Base-by-base conservation (phyloP, 768 basidiomycete genomes). In the Pleurotus sapidus region DNA sequence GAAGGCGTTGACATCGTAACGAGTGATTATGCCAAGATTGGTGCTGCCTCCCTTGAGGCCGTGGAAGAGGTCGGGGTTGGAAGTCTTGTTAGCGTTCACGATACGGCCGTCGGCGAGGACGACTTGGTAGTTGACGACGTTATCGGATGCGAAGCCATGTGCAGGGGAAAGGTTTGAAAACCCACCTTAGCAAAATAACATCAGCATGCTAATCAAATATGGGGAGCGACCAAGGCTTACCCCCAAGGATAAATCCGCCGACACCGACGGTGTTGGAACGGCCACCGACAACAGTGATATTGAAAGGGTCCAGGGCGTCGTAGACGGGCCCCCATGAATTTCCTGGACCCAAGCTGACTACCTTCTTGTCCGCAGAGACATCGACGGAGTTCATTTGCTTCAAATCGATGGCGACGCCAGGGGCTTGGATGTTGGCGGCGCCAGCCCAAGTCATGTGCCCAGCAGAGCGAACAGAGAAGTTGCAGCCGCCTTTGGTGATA, bases 1-100 rank as follows among this genome's bases (percentile, higher is more conserved):
- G 46, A 43, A 57, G 9, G 63, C 59, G 1, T 18, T 49, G 42
- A 64, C 47, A 38, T 57, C 62, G 55, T 59, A 63, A 25, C 62
- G 55, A 8, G 62, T 63, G 38, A 64, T 58, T 40, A 64, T 58
- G 14, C 63, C 63, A 38, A 55, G 63, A 43, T 64, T 64, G 9
- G 61, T 63, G 23, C 56, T 56, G 3, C 60, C 63, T 17, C 48
- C 57, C 42, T 63, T 64, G 20, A 64, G 49, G 18, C 60, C 61
- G 55, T 51, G 57, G 47, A 54, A 59, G 12, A 64, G 56, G 42
- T 64, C 63, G 17, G 49, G 17, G 38, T 63, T 46, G n/a, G 56
- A 53, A 23, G 37, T 40, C 15, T 40, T 30, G 6, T 59, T 61
- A 1, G 40, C 62, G 14, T 60, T 38, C 14, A 45, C 11, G 2